Conservation (phyloP, 306 rosid species). For the Corylus americana region DNA sequence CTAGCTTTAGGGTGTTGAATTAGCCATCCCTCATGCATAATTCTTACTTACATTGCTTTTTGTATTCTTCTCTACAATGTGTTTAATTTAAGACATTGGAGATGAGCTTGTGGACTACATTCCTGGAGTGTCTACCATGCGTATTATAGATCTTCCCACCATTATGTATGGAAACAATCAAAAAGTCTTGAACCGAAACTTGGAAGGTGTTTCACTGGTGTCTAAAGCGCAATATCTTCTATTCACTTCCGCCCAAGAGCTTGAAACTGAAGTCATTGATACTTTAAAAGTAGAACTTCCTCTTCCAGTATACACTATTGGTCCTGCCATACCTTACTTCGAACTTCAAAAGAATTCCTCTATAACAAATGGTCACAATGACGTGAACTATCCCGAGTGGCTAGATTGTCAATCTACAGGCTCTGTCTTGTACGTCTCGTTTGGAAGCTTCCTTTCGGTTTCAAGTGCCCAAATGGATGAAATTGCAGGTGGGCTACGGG, state of each 20-base stretch:
- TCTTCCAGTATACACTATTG: slow-evolving; percentile 36
- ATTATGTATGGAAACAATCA: not conserved
- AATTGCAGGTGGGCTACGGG: slow-evolving; percentile 25
- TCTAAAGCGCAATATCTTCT: slow-evolving; percentile 37
- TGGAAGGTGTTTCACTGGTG: slow-evolving; percentile 13
- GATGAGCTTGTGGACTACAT: slow-evolving; percentile 37
- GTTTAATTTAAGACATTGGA: not conserved
- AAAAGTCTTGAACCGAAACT: not conserved
- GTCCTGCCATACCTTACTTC: slow-evolving; percentile 42
- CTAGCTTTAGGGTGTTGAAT: no score
- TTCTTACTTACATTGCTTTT: not conserved
- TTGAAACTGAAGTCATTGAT: slow-evolving; percentile 42
- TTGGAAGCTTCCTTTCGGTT: slow-evolving; percentile 44
- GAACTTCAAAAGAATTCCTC: not conserved
- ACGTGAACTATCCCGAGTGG: slow-evolving; percentile 36
- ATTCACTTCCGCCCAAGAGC: slow-evolving; percentile 41
- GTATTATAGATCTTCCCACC: slow-evolving; percentile 40
- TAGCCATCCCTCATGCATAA: no score
- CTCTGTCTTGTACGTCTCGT: slow-evolving; percentile 47
- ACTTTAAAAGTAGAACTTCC: slow-evolving; percentile 21
- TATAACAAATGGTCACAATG: not conserved
- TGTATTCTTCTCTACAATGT: not conserved
- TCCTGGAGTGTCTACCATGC: slow-evolving; percentile 41
- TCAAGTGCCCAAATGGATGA: slow-evolving; percentile 43
- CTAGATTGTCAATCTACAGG: slow-evolving; percentile 37